These are phyloP conservation scores for Linnemannia schmuckeri DNA, from an alignment of 192 early-diverging fungal genomes.

Conservation along the genomic window DNA sequence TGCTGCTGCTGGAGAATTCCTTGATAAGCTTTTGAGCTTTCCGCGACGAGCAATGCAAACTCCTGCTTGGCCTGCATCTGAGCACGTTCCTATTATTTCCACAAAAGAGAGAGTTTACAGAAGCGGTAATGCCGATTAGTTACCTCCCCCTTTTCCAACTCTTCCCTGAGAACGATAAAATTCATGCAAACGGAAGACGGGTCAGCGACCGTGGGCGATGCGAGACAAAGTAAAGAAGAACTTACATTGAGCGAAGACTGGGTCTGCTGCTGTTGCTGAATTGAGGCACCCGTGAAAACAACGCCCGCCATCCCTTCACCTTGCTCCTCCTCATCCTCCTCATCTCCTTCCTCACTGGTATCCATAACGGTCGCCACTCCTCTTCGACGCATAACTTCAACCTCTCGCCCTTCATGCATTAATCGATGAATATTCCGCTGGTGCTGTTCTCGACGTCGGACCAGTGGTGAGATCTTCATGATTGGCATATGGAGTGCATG, in stretches of 20 bases:
- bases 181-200: constrained; percentile 2
- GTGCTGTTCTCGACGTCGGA: constrained; percentile 34
- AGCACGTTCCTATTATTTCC: constrained; percentile 15
- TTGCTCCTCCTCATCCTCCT: constrained; percentile 7
- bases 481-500: constrained; percentile 49
- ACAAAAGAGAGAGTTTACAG: not conserved
- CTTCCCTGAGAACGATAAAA: not conserved
- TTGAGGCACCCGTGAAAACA: constrained; percentile 12
- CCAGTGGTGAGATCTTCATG: constrained; percentile 37
- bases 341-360: constrained; percentile 30
- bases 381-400: constrained; percentile 28
- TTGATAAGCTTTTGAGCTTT: constrained; percentile 27
- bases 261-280: constrained; percentile 2
- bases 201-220: not conserved
- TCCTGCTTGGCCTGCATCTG: constrained; percentile 23
- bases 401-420: constrained; percentile 38
- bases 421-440: constrained; percentile 42
- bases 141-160: not conserved
- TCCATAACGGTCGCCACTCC: constrained; percentile 34
- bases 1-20: constrained; percentile 1
- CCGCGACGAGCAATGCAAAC: constrained; percentile 22
- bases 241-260: not conserved
- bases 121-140: not conserved
- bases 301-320: constrained; percentile 23
- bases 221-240: not conserved